Base-by-base conservation (phyloP, 2,329 filamentous ascomycete species). In the Knoxdaviesia capensis region DNA sequence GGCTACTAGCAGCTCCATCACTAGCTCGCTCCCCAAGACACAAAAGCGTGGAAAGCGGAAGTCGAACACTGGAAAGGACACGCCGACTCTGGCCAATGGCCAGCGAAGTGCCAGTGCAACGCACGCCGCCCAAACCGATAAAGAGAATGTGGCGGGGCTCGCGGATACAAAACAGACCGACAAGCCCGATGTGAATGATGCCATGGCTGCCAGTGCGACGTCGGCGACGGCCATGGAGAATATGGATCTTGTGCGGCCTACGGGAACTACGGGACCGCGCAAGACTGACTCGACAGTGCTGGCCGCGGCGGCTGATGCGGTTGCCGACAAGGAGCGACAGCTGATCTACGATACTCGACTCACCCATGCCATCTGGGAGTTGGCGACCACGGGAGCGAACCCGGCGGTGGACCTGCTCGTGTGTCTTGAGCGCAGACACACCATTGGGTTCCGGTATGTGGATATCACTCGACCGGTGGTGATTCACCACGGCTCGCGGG, bases 371-470 rank as follows among this genome's bases (percentile, higher is more conserved):
- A 96, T 94, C 49, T 98, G 90, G 90, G 80, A 88, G 45, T 69
- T 92, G 11, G 86, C 90, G 1, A 96, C 88, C 0, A 80, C 79
- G 1, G 81, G 87, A 40, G 86, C 87, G 2, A 96, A 98, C 54
- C 90, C 90, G 0, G 88, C 90, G 1, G 84, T 93, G 0, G 90
- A 98, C 57, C 63, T 98, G 11, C 66, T 98, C 1, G 82, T 94
- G 5, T 98, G 90, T 54, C 68, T 98, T 2, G 90, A 98, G 58
- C 76, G 90, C 28, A 74, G 83, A 31, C 85, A 93, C 52, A 77
- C 82, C 0, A 94, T 98, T 51, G 90, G 90, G 0, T 98, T 98
- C 62, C 77, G 87, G 40, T 98, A 98, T 54, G 88, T 94, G 11
- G 90, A 98, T 55, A 94, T 98, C 49, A 92, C 81, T 5, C 74